Conservation (phyloP, 257 asterid genomes). For the Solanum chilense region DNA sequence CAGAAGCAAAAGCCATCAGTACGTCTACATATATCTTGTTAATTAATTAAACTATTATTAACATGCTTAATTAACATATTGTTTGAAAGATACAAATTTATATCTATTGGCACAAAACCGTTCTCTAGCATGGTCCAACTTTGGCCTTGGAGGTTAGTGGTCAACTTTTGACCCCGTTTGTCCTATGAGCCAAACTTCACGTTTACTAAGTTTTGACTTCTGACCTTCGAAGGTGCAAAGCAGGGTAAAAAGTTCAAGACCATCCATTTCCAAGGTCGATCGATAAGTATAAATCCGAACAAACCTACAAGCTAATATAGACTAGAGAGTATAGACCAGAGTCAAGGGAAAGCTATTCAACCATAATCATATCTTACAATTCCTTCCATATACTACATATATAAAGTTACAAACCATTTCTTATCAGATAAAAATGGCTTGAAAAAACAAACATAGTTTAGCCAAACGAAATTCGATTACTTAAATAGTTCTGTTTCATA, state of each 20-base stretch:
- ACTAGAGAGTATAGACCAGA: background rate
- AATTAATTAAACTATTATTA: background rate
- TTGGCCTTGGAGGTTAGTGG: background rate
- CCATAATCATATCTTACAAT: background rate
- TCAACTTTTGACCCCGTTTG: background rate
- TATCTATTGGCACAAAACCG: background rate
- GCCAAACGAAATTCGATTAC: background rate
- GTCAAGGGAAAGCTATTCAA: background rate
- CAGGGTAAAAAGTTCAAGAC: background rate
- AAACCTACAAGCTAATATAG: background rate
- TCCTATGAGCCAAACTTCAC: background rate
- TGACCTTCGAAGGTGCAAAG: background rate
- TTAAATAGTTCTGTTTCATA: background rate
- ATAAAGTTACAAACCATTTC: background rate
- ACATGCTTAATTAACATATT: background rate
- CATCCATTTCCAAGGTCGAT: background rate
- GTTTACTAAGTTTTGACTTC: background rate
- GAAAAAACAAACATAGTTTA: background rate
- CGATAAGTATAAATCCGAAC: background rate
- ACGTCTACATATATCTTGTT: background rate
- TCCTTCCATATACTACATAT: background rate
- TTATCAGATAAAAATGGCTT: background rate
- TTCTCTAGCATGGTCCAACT: background rate
- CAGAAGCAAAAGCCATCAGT: background rate
- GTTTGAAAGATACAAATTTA: background rate